phyloP scores from a whole-genome alignment of 2,329 filamentous ascomycete species.

The Botrytis byssoidea region DNA sequence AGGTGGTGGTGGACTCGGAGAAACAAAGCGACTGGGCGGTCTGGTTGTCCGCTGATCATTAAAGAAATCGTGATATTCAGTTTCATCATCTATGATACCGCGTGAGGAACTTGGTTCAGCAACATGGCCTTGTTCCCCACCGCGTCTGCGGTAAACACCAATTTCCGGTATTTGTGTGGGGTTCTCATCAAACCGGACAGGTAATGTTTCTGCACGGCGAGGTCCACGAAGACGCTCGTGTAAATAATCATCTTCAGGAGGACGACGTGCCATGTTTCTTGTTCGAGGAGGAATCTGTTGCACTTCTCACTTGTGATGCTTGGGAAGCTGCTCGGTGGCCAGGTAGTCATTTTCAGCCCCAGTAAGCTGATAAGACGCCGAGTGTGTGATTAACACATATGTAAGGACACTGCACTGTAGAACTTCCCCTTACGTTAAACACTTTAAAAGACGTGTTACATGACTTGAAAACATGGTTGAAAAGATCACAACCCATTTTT shows the following conservation, averaged over 20 bases:
- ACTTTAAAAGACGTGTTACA: background rate
- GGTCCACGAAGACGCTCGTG: slow-evolving; percentile 3
- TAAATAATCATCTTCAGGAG: background rate
- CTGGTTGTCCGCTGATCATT: background rate
- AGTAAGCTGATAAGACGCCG: slow-evolving; percentile 14
- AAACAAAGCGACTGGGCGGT: background rate
- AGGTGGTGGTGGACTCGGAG: slow-evolving; percentile 1
- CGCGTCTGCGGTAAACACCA: background rate
- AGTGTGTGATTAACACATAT: background rate
- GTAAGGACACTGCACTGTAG: background rate
- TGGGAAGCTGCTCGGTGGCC: background rate
- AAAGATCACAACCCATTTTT: background rate
- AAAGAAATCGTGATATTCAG: background rate
- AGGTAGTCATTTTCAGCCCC: background rate
- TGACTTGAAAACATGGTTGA: background rate
- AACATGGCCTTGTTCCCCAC: background rate
- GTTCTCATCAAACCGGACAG: slow-evolving; percentile 9
- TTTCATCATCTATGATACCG: background rate
- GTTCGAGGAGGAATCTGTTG: background rate
- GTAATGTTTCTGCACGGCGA: background rate
- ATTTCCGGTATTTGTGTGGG: background rate
- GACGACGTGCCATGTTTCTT: background rate
- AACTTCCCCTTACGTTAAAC: background rate
- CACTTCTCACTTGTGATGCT: background rate
- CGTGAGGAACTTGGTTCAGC: background rate